phyloP scores from a whole-genome alignment of 176 grass and related monocot species.

The Eleusine coracana region DNA sequence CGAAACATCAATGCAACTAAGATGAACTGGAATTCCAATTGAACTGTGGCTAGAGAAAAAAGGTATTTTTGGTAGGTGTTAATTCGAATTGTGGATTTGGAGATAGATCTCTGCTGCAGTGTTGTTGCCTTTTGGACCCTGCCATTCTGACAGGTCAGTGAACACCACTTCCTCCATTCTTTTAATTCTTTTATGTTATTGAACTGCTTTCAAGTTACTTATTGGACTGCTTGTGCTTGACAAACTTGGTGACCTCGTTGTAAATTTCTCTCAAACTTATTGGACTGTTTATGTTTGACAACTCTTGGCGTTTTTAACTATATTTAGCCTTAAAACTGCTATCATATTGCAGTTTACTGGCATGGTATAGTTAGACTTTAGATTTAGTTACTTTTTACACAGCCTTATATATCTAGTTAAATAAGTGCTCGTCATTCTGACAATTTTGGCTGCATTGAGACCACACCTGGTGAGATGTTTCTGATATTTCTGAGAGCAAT shows the following conservation, averaged over 20 bases:
- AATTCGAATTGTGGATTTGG: neutral
- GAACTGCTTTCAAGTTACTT: too few species aligned
- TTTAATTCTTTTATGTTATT: too few species aligned
- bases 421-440: neutral
- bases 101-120: too few species aligned
- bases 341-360: neutral
- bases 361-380: neutral
- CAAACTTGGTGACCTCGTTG: constrained; percentile 48
- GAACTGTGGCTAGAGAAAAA: neutral
- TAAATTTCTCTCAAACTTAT: constrained; percentile 35
- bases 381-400: constrained; percentile 5
- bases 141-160: too few species aligned
- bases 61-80: neutral
- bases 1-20: neutral
- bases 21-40: constrained; percentile 1
- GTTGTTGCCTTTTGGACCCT: too few species aligned
- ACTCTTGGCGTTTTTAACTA: too few species aligned
- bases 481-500: neutral
- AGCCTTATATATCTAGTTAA: neutral
- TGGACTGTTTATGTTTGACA: too few species aligned
- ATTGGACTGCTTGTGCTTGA: too few species aligned
- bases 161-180: too few species aligned
- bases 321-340: neutral
- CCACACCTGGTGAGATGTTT: too few species aligned
- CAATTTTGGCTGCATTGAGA: neutral